A percentile compares a stretch with the other conserved stretches of the same genome.
phyloP scores from a whole-genome alignment of 768 basidiomycete genomes.

The Sistotremastrum suecicum region DNA sequence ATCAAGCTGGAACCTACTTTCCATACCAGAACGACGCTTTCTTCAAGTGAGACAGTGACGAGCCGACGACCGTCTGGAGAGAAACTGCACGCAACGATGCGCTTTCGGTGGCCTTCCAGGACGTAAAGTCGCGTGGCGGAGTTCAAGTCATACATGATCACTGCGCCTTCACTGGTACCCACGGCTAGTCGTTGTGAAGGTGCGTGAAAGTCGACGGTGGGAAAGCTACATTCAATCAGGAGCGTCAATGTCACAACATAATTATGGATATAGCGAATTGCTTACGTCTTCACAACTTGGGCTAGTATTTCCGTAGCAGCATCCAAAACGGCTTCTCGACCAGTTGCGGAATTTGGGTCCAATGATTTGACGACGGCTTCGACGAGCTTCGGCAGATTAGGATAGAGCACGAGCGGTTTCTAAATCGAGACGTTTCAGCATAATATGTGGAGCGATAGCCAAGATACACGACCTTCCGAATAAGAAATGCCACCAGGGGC shows the following conservation, averaged over 20 bases:
- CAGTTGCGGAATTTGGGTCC: conserved; percentile 71
- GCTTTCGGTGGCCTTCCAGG: conserved; percentile 78
- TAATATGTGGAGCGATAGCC: background rate
- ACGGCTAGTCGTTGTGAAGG: conserved; percentile 79
- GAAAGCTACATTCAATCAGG: conserved; percentile 40
- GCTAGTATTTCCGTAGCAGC: conserved; percentile 90
- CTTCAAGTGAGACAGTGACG: conserved; percentile 77
- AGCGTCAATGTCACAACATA: background rate
- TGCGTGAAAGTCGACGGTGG: conserved; percentile 88
- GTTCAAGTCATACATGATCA: conserved; percentile 93
- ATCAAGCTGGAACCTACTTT: conserved; percentile 85
- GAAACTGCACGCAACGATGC: conserved; percentile 75
- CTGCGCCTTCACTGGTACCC: conserved; percentile 87
- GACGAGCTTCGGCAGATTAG: conserved; percentile 71
- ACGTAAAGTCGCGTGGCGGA: conserved; percentile 92
- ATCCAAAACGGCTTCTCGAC: conserved; percentile 75
- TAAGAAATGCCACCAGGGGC: conserved; percentile 87
- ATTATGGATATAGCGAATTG: background rate
- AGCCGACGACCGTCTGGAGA: conserved; percentile 87
- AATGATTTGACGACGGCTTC: conserved; percentile 95
- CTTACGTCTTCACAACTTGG: conserved; percentile 86
- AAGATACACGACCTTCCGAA: conserved; percentile 52
- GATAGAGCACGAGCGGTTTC: conserved; percentile 76
- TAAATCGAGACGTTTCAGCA: conserved; percentile 15
- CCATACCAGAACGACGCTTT: conserved; percentile 81